A percentile compares a stretch with the other conserved stretches of the same genome.
Evolutionary conservation across 108 stramenopile genomes (phyloP).

Genomic region (Cyclotella choctawhatcheeana): DNA sequence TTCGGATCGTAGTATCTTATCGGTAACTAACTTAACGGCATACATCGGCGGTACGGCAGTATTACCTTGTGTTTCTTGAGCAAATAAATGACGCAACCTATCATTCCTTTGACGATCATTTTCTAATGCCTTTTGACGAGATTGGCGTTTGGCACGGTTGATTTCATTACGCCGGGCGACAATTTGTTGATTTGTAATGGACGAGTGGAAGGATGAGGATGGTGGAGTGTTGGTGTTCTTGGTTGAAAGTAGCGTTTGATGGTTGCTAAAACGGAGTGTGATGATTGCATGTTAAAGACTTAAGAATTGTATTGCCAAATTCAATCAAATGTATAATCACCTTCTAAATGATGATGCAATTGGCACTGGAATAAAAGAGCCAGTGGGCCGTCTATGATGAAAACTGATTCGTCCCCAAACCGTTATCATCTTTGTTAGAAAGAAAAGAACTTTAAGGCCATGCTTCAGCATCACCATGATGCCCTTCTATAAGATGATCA

Average conservation of each 20-base stretch:
- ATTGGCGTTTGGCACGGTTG: constrained; percentile 46
- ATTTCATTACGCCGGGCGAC: constrained; percentile 67
- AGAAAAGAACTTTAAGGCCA: too few species aligned
- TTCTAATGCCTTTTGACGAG: constrained; percentile 56
- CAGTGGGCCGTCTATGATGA: too few species aligned
- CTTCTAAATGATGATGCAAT: too few species aligned
- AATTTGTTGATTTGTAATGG: constrained; percentile 62
- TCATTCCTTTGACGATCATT: constrained; percentile 58
- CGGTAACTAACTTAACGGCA: constrained; percentile 77
- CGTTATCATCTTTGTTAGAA: too few species aligned
- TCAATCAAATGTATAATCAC: too few species aligned
- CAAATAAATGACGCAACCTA: constrained; percentile 51
- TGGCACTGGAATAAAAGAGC: too few species aligned
- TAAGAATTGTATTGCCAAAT: too few species aligned
- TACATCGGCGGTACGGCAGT: constrained; percentile 59
- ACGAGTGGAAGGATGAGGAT: constrained; percentile 16
- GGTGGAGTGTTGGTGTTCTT: neutral
- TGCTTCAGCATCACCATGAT: too few species aligned
- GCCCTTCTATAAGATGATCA: too few species aligned
- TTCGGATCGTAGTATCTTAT: constrained; percentile 63
- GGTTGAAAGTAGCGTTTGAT: constrained; percentile 2
- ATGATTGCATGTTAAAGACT: too few species aligned
- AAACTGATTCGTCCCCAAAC: too few species aligned
- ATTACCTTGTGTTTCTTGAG: constrained; percentile 29
- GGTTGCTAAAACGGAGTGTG: too few species aligned